Conservation (phyloP, 441 rosid genomes). For the Arabidopsis lyrata region DNA sequence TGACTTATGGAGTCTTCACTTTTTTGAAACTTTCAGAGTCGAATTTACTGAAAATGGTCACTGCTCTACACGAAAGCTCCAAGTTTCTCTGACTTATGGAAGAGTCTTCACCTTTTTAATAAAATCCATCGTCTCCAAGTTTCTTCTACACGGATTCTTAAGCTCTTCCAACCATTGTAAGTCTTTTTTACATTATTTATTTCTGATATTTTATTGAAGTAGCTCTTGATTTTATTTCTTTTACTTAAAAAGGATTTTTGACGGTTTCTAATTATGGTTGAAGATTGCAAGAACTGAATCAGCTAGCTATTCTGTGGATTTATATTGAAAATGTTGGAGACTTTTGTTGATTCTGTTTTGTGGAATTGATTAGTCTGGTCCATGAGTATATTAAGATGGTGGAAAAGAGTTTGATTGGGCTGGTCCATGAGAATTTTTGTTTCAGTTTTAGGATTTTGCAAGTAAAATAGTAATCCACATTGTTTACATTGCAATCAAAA, state of each 20-base stretch:
- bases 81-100: too few relatives aligned
- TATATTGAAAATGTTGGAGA: too few relatives aligned
- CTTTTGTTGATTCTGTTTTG: not conserved
- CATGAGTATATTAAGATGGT: not conserved
- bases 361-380: not conserved
- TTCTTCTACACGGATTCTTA: not conserved
- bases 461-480: not conserved
- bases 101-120: constrained; percentile 8
- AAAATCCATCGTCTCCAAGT: not conserved
- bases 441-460: not conserved
- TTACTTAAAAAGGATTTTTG: not conserved
- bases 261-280: not conserved
- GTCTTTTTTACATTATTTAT: not conserved
- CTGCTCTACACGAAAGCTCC: not conserved
- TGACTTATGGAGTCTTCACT: not conserved
- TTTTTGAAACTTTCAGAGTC: constrained; percentile 10
- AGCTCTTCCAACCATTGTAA: constrained; percentile 1
- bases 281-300: not conserved
- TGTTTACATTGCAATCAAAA: too few relatives aligned
- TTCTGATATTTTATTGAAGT: not conserved
- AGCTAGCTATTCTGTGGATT: not conserved
- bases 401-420: not conserved
- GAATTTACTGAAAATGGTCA: constrained; percentile 17
- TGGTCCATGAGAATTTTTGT: too few relatives aligned
- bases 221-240: not conserved